Evolutionary conservation across 2,329 filamentous ascomycete species (phyloP).

Genomic region (Aureobasidium namibiae): DNA sequence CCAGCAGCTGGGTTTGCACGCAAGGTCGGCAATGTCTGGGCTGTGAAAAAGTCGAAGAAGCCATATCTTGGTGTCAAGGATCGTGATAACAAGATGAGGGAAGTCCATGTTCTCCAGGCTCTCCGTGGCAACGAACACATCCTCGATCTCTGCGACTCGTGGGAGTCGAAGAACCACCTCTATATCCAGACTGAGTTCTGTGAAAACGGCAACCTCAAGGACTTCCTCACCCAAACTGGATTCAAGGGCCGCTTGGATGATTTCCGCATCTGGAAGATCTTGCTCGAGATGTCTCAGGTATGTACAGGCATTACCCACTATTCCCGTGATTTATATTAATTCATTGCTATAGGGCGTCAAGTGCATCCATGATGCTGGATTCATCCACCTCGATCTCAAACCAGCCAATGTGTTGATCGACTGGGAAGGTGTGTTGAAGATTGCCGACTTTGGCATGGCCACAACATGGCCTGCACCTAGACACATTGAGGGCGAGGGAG

Average conservation of each 20-base stretch:
- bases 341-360: constrained; percentile 59
- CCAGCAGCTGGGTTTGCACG: constrained; percentile 23
- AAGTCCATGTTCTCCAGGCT: constrained; percentile 71
- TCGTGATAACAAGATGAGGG: constrained; percentile 72
- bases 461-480: constrained; percentile 66
- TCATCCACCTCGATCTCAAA: constrained; percentile 79
- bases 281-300: constrained; percentile 78
- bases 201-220: constrained; percentile 82
- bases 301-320: constrained; percentile 27
- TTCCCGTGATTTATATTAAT: constrained; percentile 20
- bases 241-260: constrained; percentile 83
- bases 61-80: constrained; percentile 71
- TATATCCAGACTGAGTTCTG: constrained; percentile 98
- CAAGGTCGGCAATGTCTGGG: constrained; percentile 53
- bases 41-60: constrained; percentile 86
- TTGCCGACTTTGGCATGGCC: constrained; percentile 80
- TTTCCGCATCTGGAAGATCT: constrained; percentile 97
- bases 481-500: constrained; percentile 81
- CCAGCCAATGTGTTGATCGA: constrained; percentile 77
- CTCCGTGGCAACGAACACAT: constrained; percentile 77
- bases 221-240: constrained; percentile 76
- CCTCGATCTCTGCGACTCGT: constrained; percentile 73
- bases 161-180: constrained; percentile 76
- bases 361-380: constrained; percentile 81
- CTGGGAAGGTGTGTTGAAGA: constrained; percentile 74